Conservation (phyloP, 306 rosid genomes). For the Purshia tridentata region DNA sequence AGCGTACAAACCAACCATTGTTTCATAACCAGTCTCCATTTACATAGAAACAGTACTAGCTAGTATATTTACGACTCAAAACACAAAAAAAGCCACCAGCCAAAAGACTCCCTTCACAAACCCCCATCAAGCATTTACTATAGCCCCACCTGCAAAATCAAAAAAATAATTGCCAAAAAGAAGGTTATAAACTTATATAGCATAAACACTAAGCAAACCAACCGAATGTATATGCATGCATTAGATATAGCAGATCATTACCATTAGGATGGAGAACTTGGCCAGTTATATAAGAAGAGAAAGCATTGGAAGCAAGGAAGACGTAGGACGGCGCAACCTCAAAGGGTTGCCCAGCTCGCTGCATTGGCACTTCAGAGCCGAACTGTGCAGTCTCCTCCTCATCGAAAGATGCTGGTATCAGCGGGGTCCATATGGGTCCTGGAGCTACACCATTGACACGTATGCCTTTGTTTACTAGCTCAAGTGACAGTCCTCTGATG, state of each 20-base stretch:
- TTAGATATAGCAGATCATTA: too few species aligned
- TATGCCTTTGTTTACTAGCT: conserved; percentile 51
- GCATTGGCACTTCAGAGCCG: conserved; percentile 58
- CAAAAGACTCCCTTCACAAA: background rate
- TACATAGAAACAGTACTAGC: background rate
- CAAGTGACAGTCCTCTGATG: conserved; percentile 64
- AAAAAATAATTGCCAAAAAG: background rate
- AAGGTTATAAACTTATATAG: too few species aligned
- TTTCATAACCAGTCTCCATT: background rate
- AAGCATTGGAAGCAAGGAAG: conserved; percentile 73
- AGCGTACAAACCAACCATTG: background rate
- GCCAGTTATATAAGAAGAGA: conserved; percentile 71
- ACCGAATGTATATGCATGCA: background rate
- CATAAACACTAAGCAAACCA: background rate
- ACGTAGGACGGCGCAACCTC: conserved; percentile 69
- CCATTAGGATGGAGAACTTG: conserved; percentile 85
- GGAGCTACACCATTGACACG: conserved; percentile 86
- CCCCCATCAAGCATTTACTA: conserved; percentile 56
- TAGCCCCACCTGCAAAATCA: conserved; percentile 51
- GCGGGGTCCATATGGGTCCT: conserved; percentile 83
- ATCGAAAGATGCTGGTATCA: conserved; percentile 44
- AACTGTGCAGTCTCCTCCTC: conserved; percentile 35
- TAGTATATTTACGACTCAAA: background rate
- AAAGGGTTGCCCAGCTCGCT: conserved; percentile 73
- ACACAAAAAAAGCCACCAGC: background rate